These are phyloP conservation scores for Candida coquimbonensis DNA, from an alignment of 805 yeast genomes.

Conservation along the genomic window DNA sequence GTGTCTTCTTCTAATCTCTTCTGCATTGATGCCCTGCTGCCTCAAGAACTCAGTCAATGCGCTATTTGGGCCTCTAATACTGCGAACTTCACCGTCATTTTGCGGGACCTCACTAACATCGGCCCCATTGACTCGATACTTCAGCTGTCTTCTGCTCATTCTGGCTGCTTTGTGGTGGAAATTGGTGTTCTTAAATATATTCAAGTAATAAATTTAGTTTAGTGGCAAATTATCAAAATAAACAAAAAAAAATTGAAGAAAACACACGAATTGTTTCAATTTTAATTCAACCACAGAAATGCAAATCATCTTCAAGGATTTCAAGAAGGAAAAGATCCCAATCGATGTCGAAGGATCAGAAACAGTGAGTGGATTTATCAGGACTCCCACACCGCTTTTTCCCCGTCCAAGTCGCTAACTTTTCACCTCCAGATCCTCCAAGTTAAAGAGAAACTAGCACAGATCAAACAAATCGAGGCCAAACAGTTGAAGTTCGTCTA, in stretches of 20 bases:
- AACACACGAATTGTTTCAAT: background rate
- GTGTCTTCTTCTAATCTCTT: constrained; percentile 53
- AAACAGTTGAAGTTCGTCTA: constrained; percentile 82
- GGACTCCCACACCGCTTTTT: background rate
- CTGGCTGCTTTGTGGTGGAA: background rate
- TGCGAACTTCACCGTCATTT: constrained; percentile 17
- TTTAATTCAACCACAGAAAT: constrained; percentile 27
- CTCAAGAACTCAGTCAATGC: constrained; percentile 85
- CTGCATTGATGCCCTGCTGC: constrained; percentile 85
- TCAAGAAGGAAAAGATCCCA: constrained; percentile 83
- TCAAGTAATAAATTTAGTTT: too few relatives aligned
- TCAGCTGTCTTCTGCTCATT: constrained; percentile 23
- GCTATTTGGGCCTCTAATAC: constrained; percentile 57
- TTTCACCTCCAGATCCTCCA: constrained; percentile 38
- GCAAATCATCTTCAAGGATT: constrained; percentile 83
- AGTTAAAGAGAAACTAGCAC: constrained; percentile 70
- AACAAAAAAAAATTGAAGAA: background rate
- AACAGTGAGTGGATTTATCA: constrained; percentile 40
- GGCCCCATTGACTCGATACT: constrained; percentile 16
- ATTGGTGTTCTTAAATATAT: too few relatives aligned
- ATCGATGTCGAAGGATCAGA: constrained; percentile 67
- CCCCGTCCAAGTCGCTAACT: background rate
- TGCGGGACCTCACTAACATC: constrained; percentile 2
- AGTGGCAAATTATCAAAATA: too few relatives aligned
- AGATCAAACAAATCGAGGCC: constrained; percentile 59